A percentile compares a stretch with the other conserved stretches of the same genome.
Evolutionary conservation across 352 stramenopile genomes (phyloP).

Genomic region (Phytophthora boehmeriae): DNA sequence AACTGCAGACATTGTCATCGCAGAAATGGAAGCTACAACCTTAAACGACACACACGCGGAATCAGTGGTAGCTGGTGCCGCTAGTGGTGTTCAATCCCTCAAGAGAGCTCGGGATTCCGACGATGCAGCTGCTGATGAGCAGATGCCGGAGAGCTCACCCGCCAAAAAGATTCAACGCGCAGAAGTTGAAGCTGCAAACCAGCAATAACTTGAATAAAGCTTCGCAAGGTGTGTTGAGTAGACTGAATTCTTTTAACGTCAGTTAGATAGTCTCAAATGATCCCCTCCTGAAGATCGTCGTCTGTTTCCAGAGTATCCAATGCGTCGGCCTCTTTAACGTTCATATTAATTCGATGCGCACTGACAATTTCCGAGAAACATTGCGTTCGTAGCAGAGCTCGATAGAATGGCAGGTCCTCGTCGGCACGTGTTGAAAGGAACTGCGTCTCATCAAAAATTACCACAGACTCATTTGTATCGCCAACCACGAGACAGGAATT

Average conservation of each 20-base stretch:
- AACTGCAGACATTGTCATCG: conserved; percentile 9
- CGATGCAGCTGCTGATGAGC: conserved; percentile 6
- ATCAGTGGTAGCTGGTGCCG: conserved; percentile 1
- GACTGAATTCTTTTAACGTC: conserved; percentile 9
- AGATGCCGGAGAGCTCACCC: conserved; percentile 18
- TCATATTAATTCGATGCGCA: conserved; percentile 71
- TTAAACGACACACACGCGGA: conserved; percentile 15
- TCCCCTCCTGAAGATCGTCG: conserved; percentile 51
- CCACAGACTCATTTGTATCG: conserved; percentile 86
- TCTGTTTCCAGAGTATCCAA: conserved; percentile 24
- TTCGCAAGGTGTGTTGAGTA: conserved; percentile 9
- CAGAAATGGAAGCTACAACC: conserved; percentile 15
- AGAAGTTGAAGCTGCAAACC: conserved; percentile 7
- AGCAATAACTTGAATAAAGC: conserved; percentile 23
- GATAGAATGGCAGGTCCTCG: conserved; percentile 69
- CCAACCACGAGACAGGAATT: conserved; percentile 82
- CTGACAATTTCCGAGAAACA: conserved; percentile 88
- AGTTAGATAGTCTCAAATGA: conserved; percentile 38
- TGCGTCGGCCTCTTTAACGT: conserved; percentile 35
- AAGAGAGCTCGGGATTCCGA: conserved; percentile 28
- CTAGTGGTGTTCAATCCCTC: conserved; percentile 9
- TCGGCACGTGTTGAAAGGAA: conserved; percentile 69
- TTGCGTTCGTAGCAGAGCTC: conserved; percentile 73
- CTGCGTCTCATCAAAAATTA: conserved; percentile 88
- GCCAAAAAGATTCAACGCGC: conserved; percentile 34